These are phyloP conservation scores for Candida schatavii DNA, from an alignment of 805 yeast genomes.

Conservation along the genomic window DNA sequence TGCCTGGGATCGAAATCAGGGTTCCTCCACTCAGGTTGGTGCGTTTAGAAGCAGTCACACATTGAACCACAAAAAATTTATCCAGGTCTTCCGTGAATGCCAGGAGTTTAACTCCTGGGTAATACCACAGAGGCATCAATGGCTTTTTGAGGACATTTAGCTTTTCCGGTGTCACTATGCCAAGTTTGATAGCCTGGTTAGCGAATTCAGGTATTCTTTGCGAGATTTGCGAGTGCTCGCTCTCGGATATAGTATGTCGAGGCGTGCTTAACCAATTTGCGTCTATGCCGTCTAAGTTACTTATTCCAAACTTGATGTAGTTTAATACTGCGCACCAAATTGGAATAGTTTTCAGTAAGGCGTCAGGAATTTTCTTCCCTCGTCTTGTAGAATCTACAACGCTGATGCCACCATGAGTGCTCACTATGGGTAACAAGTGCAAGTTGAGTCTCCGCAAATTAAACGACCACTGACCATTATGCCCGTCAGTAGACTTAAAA, in stretches of 20 bases:
- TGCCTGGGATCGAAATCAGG: not conserved
- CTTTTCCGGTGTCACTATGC: slow-evolving; percentile 33
- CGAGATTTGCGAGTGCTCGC: slow-evolving; percentile 55
- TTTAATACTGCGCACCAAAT: slow-evolving; percentile 88
- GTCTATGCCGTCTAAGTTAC: not conserved
- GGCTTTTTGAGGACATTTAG: slow-evolving; percentile 33
- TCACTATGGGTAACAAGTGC: slow-evolving; percentile 57
- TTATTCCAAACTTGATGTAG: slow-evolving; percentile 41
- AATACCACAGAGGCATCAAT: slow-evolving; percentile 66
- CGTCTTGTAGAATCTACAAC: slow-evolving; percentile 83
- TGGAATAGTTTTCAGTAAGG: slow-evolving; percentile 82
- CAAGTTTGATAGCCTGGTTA: slow-evolving; percentile 36
- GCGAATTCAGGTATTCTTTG: slow-evolving; percentile 49
- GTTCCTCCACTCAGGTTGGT: slow-evolving; percentile 52
- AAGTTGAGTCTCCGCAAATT: slow-evolving; percentile 70
- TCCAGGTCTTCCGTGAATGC: not conserved
- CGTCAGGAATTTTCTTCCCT: slow-evolving; percentile 84
- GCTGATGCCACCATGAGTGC: slow-evolving; percentile 44
- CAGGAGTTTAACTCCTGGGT: slow-evolving; percentile 36
- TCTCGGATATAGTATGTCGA: slow-evolving; percentile 44
- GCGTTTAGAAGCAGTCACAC: slow-evolving; percentile 61
- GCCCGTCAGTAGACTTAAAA: slow-evolving; percentile 93
- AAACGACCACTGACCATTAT: slow-evolving; percentile 76
- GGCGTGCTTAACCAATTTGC: slow-evolving; percentile 15
- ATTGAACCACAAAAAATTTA: slow-evolving; percentile 35